Conservation (phyloP, 2,329 filamentous ascomycete genomes). For the Alternaria sp. region DNA sequence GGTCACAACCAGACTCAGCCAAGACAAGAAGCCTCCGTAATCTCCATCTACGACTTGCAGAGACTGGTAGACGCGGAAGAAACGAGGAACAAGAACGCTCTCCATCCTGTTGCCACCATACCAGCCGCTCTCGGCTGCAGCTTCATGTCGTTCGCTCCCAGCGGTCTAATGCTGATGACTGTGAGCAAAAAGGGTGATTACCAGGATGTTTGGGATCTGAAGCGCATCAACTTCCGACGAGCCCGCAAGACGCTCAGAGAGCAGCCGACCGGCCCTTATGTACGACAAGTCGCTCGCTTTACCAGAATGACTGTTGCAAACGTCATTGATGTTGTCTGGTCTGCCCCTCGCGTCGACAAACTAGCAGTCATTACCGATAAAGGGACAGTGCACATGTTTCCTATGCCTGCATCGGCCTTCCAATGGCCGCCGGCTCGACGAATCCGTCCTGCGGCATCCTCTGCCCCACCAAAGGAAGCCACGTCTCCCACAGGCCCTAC, state of each 20-base stretch:
- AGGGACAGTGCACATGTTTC: slow-evolving; percentile 92
- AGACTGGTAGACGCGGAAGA: slow-evolving; percentile 60
- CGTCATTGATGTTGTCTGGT: slow-evolving; percentile 91
- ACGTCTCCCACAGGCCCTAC: slow-evolving; percentile 43
- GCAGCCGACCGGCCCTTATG: slow-evolving; percentile 55
- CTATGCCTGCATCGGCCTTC: slow-evolving; percentile 82
- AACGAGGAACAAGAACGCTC: slow-evolving; percentile 59
- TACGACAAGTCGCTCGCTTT: slow-evolving; percentile 87
- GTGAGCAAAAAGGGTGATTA: slow-evolving; percentile 85
- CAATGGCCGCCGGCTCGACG: slow-evolving; percentile 80
- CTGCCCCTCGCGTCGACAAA: slow-evolving; percentile 78
- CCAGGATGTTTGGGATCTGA: slow-evolving; percentile 81
- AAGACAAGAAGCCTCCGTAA: slow-evolving; percentile 71
- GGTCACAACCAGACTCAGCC: slow-evolving; percentile 64
- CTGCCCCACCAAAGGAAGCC: slow-evolving; percentile 44
- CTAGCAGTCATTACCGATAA: slow-evolving; percentile 91
- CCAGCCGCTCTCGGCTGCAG: slow-evolving; percentile 77
- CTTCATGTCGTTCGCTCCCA: slow-evolving; percentile 79
- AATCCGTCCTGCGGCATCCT: slow-evolving; percentile 38
- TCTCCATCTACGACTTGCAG: slow-evolving; percentile 78
- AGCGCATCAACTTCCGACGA: slow-evolving; percentile 62
- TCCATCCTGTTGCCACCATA: slow-evolving; percentile 75
- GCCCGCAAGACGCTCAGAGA: slow-evolving; percentile 44
- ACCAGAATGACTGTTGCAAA: slow-evolving; percentile 90
- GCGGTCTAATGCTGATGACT: slow-evolving; percentile 76